Percentiles rank a stretch among this genome's conserved stretches.
Conservation (phyloP, 805 yeast species). For the Candida michaelii region DNA sequence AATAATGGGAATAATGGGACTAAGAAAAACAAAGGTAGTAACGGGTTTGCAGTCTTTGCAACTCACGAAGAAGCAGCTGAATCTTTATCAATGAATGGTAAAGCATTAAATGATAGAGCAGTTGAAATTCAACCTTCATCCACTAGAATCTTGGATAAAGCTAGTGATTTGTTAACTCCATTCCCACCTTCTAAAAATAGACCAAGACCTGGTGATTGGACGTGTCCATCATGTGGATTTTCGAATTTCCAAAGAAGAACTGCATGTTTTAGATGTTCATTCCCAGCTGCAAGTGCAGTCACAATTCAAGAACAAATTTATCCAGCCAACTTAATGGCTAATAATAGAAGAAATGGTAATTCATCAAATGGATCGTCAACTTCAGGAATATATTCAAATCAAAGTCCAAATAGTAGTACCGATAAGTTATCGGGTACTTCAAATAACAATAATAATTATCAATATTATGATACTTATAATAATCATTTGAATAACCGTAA, state of each 20-base stretch:
- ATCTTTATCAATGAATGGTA: slow-evolving; percentile 75
- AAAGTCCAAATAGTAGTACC: slow-evolving; percentile 10
- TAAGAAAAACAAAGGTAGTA: slow-evolving; percentile 44
- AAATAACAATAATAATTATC: slow-evolving; percentile 8
- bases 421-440: slow-evolving; percentile 14
- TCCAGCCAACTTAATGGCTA: slow-evolving; percentile 14
- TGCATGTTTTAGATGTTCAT: slow-evolving; percentile 90
- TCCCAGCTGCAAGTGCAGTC: slow-evolving; percentile 75
- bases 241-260: slow-evolving; percentile 92
- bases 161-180: slow-evolving; percentile 77
- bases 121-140: slow-evolving; percentile 89
- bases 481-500: slow-evolving; percentile 16
- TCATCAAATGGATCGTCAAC: slow-evolving; percentile 7
- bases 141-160: slow-evolving; percentile 71
- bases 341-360: slow-evolving; percentile 12
- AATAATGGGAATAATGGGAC: slow-evolving; percentile 6
- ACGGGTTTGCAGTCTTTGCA: slow-evolving; percentile 84
- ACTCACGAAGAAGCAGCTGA: slow-evolving; percentile 86
- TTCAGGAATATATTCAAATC: slow-evolving; percentile 4
- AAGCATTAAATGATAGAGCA: slow-evolving; percentile 66
- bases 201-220: slow-evolving; percentile 97
- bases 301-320: slow-evolving; percentile 65
- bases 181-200: slow-evolving; percentile 84
- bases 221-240: slow-evolving; percentile 95
- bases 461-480: slow-evolving; percentile 8